Evolutionary conservation across 495 filamentous ascomycete genomes (phyloP), one percentile per base, ranked within the genome.

Genomic region (Geopyxis carbonaria): DNA sequence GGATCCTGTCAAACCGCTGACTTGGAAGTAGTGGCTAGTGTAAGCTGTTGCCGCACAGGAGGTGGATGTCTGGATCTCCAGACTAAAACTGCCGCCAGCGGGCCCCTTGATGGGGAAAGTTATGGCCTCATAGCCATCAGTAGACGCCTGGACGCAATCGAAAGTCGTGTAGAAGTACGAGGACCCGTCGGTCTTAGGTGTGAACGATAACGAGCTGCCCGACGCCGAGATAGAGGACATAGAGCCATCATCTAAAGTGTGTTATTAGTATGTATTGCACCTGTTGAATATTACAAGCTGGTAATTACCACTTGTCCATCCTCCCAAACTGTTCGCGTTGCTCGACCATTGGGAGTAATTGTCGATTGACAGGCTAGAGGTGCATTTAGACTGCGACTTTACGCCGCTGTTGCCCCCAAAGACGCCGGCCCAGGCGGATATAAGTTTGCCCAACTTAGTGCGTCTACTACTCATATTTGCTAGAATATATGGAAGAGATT

Each of bases 131-230:
- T 74, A 74, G 7, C 59, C 60, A 20, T 58, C 51, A 18, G 61
- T 59, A n/a, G n/a, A n/a, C n/a, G n/a, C n/a, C n/a, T n/a, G n/a
- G 7, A 51, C 46, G 25, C 64, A 60, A 29, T 60, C 57, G 40
- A 74, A 67, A 8, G 61, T 63, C 41, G 70, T 69, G 40, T 74
- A 74, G 43, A 72, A 68, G 48, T 75, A 75, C n/a, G 66, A 66
- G 9, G 56, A 48, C 13, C 36, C 36, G 7, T 41, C 40, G 31
- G 59, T 43, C 22, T 60, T 65, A 6, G 67, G 67, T 4, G 61
- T 65, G 51, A 75, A 73, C 6, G 61, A 60, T 3, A 74, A 52
- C 35, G 63, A 59, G 16, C n/a, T n/a, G n/a, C 57, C 55, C 10
- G 57, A 61, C 32, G 61, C 61, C 27, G 48, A 60, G 46, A 71